Evolutionary conservation across 2,329 filamentous ascomycete species (phyloP).

Genomic region (Tolypocladium ovalisporum): DNA sequence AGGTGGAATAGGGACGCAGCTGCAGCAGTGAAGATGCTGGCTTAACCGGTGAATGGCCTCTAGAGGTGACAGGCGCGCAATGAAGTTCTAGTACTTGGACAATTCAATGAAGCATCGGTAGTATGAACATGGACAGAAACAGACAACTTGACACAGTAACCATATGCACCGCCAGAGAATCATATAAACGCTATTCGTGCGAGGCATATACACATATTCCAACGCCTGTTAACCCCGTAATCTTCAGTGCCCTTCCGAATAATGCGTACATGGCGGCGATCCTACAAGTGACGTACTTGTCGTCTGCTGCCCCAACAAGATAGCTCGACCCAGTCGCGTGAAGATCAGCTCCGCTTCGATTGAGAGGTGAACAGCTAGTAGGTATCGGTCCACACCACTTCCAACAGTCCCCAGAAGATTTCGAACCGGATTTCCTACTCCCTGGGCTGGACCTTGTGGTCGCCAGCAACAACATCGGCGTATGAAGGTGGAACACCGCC

Average conservation of each 20-base stretch:
- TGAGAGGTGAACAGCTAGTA: background rate
- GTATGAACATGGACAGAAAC: background rate
- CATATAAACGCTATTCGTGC: background rate
- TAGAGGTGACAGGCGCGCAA: background rate
- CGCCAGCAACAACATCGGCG: slow-evolving; percentile 78
- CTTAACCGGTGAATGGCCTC: background rate
- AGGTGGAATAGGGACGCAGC: slow-evolving; percentile 6
- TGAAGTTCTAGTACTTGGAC: background rate
- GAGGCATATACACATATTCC: background rate
- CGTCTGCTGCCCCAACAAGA: background rate
- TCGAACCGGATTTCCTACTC: slow-evolving; percentile 10
- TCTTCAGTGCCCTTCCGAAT: background rate
- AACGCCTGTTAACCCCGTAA: background rate
- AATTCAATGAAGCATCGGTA: background rate
- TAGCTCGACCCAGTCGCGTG: background rate
- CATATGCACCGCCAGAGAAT: background rate
- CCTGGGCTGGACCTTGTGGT: slow-evolving; percentile 71
- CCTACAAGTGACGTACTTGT: background rate
- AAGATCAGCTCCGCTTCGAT: background rate
- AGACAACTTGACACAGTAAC: background rate
- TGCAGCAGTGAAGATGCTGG: background rate
- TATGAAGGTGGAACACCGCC: slow-evolving; percentile 66
- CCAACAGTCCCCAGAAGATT: no score
- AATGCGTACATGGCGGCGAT: background rate
- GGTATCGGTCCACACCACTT: background rate